These are phyloP conservation scores for Sextonia rubra DNA, from an alignment of 164 flowering plant species.

Conservation along the genomic window DNA sequence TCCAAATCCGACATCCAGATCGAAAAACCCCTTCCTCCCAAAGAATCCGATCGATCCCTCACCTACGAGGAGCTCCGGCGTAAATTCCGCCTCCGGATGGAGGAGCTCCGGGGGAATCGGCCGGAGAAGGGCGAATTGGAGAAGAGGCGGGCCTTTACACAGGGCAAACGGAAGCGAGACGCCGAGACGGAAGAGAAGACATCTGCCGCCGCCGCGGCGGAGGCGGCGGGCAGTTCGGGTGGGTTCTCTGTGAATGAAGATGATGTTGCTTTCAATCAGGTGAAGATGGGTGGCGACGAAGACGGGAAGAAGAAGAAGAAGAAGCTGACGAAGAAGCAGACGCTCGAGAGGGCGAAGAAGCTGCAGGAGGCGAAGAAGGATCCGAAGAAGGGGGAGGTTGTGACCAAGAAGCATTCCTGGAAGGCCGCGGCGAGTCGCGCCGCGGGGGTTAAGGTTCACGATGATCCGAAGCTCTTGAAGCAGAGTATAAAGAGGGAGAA, in stretches of 20 bases:
- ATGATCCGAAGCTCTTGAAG: constrained; percentile 62
- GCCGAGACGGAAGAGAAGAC: constrained; percentile 23
- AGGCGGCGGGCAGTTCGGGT: background rate
- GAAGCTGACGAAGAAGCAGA: constrained; percentile 60
- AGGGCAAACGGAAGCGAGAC: constrained; percentile 49
- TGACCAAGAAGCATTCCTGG: constrained; percentile 64
- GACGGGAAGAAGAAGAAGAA: constrained; percentile 32
- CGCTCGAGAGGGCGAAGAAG: constrained; percentile 55
- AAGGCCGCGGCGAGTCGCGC: constrained; percentile 71
- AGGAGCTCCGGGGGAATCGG: constrained; percentile 42
- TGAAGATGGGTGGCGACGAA: constrained; percentile 56
- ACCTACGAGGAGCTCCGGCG: constrained; percentile 70
- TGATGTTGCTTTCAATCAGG: constrained; percentile 55
- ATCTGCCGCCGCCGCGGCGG: background rate
- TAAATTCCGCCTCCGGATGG: constrained; percentile 42
- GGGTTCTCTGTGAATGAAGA: constrained; percentile 26
- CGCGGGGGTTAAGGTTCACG: constrained; percentile 77
- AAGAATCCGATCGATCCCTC: constrained; percentile 29
- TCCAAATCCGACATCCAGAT: background rate
- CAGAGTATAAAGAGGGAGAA: constrained; percentile 72
- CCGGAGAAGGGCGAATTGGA: constrained; percentile 12
- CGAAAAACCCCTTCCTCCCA: background rate
- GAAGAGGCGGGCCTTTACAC: constrained; percentile 20
- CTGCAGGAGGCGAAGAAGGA: constrained; percentile 69
- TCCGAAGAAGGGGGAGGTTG: constrained; percentile 48